Evolutionary conservation across 495 filamentous ascomycete genomes (phyloP), one percentile per base, ranked within the genome.

Genomic region (Glutinoglossum americanum): DNA sequence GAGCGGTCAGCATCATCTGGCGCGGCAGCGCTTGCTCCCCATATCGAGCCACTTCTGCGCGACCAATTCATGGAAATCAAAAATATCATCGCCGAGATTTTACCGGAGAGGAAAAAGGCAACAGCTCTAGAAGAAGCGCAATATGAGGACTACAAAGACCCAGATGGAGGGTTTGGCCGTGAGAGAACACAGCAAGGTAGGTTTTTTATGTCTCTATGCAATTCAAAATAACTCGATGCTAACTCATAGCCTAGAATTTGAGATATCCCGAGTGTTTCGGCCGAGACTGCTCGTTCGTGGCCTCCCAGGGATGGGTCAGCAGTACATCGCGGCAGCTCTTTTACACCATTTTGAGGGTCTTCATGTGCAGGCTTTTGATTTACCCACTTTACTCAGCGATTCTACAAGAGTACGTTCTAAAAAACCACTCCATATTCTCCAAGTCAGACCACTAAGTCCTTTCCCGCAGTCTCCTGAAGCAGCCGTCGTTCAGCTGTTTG

Each of bases 71-170:
- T 75, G 9, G 68, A 80, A 33, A 78, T 96, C 30, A 72, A 83
- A 32, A 67, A 64, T 32, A 67, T 80, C 1, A 66, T 97, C n/a
- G 79, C 87, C 45, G 79, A 81, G 33, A 79, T 94, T 41, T 71
- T 98, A 30, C 93, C 92, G 0, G 81, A 85, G 53, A 76, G 79
- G 64, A 93, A 90, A 65, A 82, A 82, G 59, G 76, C 83, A 21
- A 95, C 93, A 15, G 88, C 90, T 30, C 71, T 98, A 27, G 83
- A 98, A 65, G 93, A 97, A 70, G 92, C 92, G 6, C 80, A 94
- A 72, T 95, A 79, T 65, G 92, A 98, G 68, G 88, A 93, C 60
- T 80, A 82, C 15, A 74, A 84, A 15, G 87, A 88, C 62, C 70
- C 72, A 10, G 82, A 84, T 59, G 79, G 75, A 27, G 83, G 88